Evolutionary conservation across 768 basidiomycete genomes (phyloP).

Genomic region (Hydnomerulius pinastri): DNA sequence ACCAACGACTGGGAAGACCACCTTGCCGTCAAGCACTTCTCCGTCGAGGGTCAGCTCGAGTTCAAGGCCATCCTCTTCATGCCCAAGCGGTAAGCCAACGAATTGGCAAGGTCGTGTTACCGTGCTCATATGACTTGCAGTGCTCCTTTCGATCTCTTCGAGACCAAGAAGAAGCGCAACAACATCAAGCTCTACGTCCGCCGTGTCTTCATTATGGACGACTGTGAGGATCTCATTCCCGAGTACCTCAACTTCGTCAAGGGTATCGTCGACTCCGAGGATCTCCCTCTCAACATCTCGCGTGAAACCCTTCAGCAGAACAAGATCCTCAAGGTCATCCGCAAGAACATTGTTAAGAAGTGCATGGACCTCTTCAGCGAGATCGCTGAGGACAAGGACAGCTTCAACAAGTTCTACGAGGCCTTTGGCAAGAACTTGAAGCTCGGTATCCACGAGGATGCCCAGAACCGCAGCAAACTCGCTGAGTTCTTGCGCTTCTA

Average conservation of each 20-base stretch:
- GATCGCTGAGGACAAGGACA: slow-evolving; percentile 99
- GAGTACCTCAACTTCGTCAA: slow-evolving; percentile 99
- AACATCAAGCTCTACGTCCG: slow-evolving; percentile 99
- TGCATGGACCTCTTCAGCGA: slow-evolving; percentile 91
- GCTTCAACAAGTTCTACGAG: slow-evolving; percentile 95
- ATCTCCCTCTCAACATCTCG: slow-evolving; percentile 99
- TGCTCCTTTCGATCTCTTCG: slow-evolving; percentile 99
- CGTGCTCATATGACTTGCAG: slow-evolving; percentile 39
- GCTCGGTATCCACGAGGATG: slow-evolving; percentile 98
- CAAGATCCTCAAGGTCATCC: slow-evolving; percentile 99
- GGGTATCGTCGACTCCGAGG: slow-evolving; percentile 99
- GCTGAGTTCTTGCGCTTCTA: slow-evolving; percentile 99
- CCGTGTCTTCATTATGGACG: slow-evolving; percentile 99
- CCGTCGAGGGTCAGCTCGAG: slow-evolving; percentile 99
- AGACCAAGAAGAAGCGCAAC: slow-evolving; percentile 99
- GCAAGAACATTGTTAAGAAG: slow-evolving; percentile 99
- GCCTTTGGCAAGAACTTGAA: slow-evolving; percentile 99
- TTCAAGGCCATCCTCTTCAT: slow-evolving; percentile 99
- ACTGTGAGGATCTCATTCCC: slow-evolving; percentile 98
- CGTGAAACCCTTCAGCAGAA: slow-evolving; percentile 99
- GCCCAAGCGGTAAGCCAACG: slow-evolving; percentile 78
- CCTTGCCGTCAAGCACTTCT: slow-evolving; percentile 99
- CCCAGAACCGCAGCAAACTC: slow-evolving; percentile 98
- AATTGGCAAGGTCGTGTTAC: not conserved
- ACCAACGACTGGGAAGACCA: slow-evolving; percentile 99